A percentile compares a stretch with the other conserved stretches of the same genome.
phyloP scores from a whole-genome alignment of 208 protist species.

The Wallacemonas rigidus region DNA sequence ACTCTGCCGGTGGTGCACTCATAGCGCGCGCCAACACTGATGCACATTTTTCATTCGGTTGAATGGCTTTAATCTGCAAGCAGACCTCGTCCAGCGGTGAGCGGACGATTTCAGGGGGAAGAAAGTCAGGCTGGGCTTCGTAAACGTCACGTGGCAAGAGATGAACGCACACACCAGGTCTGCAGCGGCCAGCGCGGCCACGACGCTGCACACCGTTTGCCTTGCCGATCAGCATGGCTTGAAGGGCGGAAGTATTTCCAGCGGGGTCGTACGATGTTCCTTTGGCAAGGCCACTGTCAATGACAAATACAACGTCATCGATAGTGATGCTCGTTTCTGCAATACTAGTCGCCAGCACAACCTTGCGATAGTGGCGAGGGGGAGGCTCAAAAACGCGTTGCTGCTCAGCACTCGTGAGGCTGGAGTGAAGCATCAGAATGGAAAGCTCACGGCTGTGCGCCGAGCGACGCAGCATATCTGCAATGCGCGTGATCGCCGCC shows the following conservation, averaged over 20 bases:
- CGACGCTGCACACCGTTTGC: constrained; percentile 88
- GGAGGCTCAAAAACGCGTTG: constrained; percentile 90
- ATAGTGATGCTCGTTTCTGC: constrained; percentile 97
- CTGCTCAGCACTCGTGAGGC: constrained; percentile 88
- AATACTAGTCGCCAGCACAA: constrained; percentile 97
- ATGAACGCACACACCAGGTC: constrained; percentile 80
- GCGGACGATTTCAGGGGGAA: constrained; percentile 92
- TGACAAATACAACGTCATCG: constrained; percentile 94
- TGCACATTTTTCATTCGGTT: constrained; percentile 72
- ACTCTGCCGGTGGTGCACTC: constrained; percentile 58
- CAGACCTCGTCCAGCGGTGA: constrained; percentile 88
- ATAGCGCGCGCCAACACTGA: constrained; percentile 80
- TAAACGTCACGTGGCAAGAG: constrained; percentile 76
- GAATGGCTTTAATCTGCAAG: constrained; percentile 87
- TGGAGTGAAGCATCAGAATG: constrained; percentile 90
- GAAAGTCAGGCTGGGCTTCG: constrained; percentile 88
- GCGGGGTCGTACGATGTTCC: constrained; percentile 82
- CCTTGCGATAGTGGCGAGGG: constrained; percentile 79
- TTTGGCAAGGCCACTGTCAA: constrained; percentile 95
- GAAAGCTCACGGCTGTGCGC: constrained; percentile 53
- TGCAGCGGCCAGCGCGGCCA: constrained; percentile 92
- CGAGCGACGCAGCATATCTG: constrained; percentile 51
- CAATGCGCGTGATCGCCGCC: constrained; percentile 81
- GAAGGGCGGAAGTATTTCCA: constrained; percentile 78
- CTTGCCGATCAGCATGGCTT: constrained; percentile 77